phyloP scores from a whole-genome alignment of 352 stramenopile species.

The Phytophthora parvispora region DNA sequence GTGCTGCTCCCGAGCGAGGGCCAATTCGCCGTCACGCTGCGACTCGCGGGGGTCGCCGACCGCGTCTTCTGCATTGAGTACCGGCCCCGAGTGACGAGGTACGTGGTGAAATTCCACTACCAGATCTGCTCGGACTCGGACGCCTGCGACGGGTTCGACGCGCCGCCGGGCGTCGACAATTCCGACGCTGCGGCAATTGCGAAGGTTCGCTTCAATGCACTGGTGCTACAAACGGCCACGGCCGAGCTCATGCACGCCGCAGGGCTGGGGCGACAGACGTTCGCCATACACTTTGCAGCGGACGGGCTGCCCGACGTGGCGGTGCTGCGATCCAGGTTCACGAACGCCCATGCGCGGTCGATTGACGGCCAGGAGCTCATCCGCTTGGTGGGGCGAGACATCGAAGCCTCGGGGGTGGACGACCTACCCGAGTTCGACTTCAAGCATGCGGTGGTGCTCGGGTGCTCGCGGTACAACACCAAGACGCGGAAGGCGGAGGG shows the following conservation, averaged over 20 bases:
- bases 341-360: constrained; percentile 50
- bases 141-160: constrained; percentile 60
- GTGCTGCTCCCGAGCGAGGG: constrained; percentile 60
- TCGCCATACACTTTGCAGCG: constrained; percentile 60
- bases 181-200: constrained; percentile 58
- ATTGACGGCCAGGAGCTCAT: constrained; percentile 76
- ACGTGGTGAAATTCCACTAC: constrained; percentile 76
- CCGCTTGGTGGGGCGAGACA: constrained; percentile 58
- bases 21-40: constrained; percentile 47
- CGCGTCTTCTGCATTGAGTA: constrained; percentile 53
- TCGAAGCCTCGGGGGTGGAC: constrained; percentile 49
- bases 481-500: constrained; percentile 59
- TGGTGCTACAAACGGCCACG: constrained; percentile 66
- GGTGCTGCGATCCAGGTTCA: constrained; percentile 67
- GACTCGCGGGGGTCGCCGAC: constrained; percentile 12
- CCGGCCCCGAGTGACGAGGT: constrained; percentile 30
- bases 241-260: constrained; percentile 61
- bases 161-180: constrained; percentile 58
- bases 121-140: constrained; percentile 59
- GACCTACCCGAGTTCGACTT: constrained; percentile 39
- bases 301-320: constrained; percentile 63
- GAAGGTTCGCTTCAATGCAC: constrained; percentile 64
- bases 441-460: constrained; percentile 81
- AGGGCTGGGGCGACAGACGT: constrained; percentile 56
- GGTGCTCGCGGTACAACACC: constrained; percentile 70